Evolutionary conservation across 352 stramenopile species (phyloP).

Genomic region (Aphanomyces invadans): DNA sequence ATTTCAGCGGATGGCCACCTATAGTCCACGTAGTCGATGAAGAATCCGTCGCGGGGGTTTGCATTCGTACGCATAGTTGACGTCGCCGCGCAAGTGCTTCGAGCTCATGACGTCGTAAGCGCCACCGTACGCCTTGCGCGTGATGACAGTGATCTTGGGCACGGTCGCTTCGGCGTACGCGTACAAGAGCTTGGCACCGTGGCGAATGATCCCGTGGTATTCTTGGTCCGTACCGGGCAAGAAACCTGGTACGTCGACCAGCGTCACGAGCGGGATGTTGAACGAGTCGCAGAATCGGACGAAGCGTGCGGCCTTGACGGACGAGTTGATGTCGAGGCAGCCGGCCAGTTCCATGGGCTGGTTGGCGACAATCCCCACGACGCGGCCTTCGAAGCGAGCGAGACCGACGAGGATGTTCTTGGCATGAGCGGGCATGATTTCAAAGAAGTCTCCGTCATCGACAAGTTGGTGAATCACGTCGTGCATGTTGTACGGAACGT

Average conservation of each 20-base stretch:
- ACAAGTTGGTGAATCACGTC: slow-evolving; percentile 93
- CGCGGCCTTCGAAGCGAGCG: slow-evolving; percentile 92
- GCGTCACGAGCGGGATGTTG: slow-evolving; percentile 97
- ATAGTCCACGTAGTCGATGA: no score
- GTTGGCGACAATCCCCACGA: slow-evolving; percentile 96
- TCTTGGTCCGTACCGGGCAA: slow-evolving; percentile 93
- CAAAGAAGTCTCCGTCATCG: slow-evolving; percentile 94
- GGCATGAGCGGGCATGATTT: slow-evolving; percentile 95
- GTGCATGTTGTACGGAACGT: slow-evolving; percentile 98
- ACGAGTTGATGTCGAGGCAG: slow-evolving; percentile 97
- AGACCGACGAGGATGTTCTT: slow-evolving; percentile 98
- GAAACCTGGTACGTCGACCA: slow-evolving; percentile 98
- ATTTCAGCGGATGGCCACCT: slow-evolving; percentile 74
- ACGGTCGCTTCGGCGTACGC: slow-evolving; percentile 97
- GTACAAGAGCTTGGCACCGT: slow-evolving; percentile 97
- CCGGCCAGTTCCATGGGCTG: slow-evolving; percentile 95
- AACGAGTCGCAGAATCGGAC: slow-evolving; percentile 98
- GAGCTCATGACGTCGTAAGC: slow-evolving; percentile 99
- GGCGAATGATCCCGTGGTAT: slow-evolving; percentile 91
- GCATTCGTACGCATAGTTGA: slow-evolving; percentile 95
- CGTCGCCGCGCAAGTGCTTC: slow-evolving; percentile 96
- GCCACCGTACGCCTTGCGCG: slow-evolving; percentile 96
- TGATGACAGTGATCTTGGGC: slow-evolving; percentile 99
- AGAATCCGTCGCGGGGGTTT: no score
- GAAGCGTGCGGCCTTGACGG: slow-evolving; percentile 95